Base-by-base conservation (phyloP, 2,329 filamentous ascomycete species). In the Sclerotinia minor region DNA sequence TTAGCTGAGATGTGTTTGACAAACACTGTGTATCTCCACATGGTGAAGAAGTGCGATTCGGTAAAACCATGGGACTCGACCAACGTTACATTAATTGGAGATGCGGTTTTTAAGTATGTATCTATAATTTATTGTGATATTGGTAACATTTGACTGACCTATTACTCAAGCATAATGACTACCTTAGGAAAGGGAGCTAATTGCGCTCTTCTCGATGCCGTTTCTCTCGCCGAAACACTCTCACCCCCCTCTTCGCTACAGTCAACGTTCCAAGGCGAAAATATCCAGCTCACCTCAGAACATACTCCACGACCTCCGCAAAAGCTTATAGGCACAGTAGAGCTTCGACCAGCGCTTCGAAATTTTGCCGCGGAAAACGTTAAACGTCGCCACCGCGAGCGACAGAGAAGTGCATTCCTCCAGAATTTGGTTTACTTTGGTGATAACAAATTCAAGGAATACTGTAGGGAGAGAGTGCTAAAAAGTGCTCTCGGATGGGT, bases 171-270 rank as follows among this genome's bases (percentile, higher is more conserved):
- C 59, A 76, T 76, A 38, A 71, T 72, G 21, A 76, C 72, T 0
- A 75, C 72, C 63, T 67, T 76, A 17, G 71, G 72, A 2, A 75
- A 74, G 64, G 74, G 74, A 24, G 73, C 73, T 3, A 76, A 76
- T 45, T 75, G 73, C 60, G 74, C 74, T 2, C 57, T 76, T 13
- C 71, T 75, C n/a, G 74, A 76, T 47, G 73, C 74, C 2, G 57
- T 74, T 13, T 71, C 70, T 52, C 70, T 76, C 11, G 69, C 73
- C 21, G 72, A 72, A 44, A 64, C 65, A 29, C 66, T 75, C 13
- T 32, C 60, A 41, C 58, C 32, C 29, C 49, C 32, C 0, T 15
- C 57, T 3, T 44, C 49, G 19, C 41, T 52, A 49, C 41, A 58
- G 1, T 35, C 54, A 26, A 44, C 50, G 49, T 63, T 45, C n/a